These are phyloP conservation scores for Alternaria consortialis DNA, from an alignment of 2,329 filamentous ascomycete genomes.

Conservation along the genomic window DNA sequence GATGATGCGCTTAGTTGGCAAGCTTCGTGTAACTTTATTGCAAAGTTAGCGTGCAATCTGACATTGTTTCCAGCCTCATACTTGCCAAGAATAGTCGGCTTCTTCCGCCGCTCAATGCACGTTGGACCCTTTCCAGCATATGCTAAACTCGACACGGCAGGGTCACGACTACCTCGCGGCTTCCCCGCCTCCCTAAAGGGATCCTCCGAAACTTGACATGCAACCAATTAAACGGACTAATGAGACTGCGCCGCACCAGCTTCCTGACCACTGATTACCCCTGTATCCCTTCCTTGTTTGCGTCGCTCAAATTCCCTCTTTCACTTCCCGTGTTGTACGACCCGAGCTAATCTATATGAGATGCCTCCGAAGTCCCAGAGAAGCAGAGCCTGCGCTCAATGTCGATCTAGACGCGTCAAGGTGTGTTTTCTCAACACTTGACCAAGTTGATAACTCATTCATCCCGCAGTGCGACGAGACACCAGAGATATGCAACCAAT, in stretches of 20 bases:
- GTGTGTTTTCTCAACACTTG: slow-evolving; percentile 18
- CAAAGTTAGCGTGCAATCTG: not conserved
- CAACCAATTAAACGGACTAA: slow-evolving; percentile 47
- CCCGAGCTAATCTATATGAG: not conserved
- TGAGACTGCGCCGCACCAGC: not conserved
- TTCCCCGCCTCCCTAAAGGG: not conserved
- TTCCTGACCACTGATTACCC: not conserved
- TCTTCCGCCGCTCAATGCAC: no score
- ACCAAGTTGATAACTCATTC: slow-evolving; percentile 7
- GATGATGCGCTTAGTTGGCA: not conserved
- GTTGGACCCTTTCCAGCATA: no score
- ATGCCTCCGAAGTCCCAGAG: slow-evolving; percentile 42
- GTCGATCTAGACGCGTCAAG: slow-evolving; percentile 48
- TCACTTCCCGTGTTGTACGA: slow-evolving; percentile 13
- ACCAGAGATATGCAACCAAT: slow-evolving; percentile 27
- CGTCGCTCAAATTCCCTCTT: slow-evolving; percentile 25
- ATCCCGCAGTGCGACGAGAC: slow-evolving; percentile 40
- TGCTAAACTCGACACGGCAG: not conserved
- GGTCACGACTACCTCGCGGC: not conserved
- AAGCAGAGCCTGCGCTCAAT: slow-evolving; percentile 47
- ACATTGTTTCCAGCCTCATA: not conserved
- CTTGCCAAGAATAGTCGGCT: no score
- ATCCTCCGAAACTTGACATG: slow-evolving; percentile 39
- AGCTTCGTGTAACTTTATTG: not conserved
- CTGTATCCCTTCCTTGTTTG: not conserved